Conservation (phyloP, 2,329 filamentous ascomycete species). For the Scopulariopsis brevicaulis region DNA sequence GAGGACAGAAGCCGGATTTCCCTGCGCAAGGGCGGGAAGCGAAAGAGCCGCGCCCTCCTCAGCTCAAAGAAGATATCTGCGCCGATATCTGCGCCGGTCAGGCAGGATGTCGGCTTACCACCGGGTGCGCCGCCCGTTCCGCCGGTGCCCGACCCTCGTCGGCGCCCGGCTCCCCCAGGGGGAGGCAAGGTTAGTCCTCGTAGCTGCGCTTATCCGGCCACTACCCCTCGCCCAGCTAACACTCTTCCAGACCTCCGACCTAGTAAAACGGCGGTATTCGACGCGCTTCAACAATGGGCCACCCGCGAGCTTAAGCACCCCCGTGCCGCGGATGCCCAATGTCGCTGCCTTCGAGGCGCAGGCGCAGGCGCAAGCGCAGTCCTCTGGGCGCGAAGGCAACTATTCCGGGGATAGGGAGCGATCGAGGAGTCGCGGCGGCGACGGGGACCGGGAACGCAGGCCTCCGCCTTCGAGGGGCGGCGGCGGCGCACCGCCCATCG, state of each 20-base stretch:
- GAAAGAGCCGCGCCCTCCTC: conserved; percentile 49
- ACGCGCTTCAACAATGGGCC: conserved; percentile 77
- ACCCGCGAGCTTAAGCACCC: conserved; percentile 51
- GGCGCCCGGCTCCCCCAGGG: conserved; percentile 35
- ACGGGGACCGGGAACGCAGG: conserved; percentile 25
- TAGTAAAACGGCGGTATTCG: conserved; percentile 92
- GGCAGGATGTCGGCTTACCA: conserved; percentile 27
- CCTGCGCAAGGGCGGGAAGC: conserved; percentile 47
- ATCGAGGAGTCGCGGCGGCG: conserved; percentile 13
- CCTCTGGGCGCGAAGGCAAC: conserved; percentile 30
- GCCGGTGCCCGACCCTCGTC: conserved; percentile 24
- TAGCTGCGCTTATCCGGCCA: background rate
- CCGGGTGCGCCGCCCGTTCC: conserved; percentile 13
- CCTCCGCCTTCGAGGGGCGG: conserved; percentile 39
- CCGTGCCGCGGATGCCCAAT: conserved; percentile 61
- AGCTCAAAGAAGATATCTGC: conserved; percentile 52
- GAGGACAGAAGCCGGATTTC: conserved; percentile 20
- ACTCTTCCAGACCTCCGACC: conserved; percentile 52
- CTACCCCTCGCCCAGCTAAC: conserved; percentile 2
- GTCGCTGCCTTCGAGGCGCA: conserved; percentile 38
- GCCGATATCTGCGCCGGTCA: conserved; percentile 49
- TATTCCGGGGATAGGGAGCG: background rate
- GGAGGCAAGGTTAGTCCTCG: conserved; percentile 41
- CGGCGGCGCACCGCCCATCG: conserved; percentile 53
- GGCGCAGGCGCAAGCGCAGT: conserved; percentile 10